Evolutionary conservation across 2,329 filamentous ascomycete genomes (phyloP).

Genomic region (Samsoniella hepiali): DNA sequence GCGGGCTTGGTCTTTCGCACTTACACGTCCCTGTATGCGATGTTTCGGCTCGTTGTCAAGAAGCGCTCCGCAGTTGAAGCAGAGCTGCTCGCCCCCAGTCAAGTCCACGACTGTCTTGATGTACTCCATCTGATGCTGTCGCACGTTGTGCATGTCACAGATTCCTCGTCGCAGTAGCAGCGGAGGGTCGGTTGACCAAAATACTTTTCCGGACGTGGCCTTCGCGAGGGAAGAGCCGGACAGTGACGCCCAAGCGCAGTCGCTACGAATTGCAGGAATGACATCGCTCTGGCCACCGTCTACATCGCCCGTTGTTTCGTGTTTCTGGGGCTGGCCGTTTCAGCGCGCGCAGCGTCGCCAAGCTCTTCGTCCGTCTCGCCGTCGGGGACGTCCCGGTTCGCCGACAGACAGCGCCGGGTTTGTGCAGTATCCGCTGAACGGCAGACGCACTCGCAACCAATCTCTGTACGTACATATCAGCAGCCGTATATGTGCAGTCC

Average conservation of each 20-base stretch:
- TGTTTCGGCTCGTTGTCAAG: not conserved
- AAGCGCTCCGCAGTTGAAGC: not conserved
- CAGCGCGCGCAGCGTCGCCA: no score
- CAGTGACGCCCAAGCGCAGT: not conserved
- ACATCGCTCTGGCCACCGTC: no score
- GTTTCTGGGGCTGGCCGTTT: no score
- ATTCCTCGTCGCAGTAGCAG: not conserved
- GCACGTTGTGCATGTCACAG: not conserved
- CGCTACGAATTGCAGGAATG: not conserved
- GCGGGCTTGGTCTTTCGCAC: not conserved
- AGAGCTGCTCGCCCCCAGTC: not conserved
- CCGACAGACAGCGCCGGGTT: no score
- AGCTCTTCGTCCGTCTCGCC: no score
- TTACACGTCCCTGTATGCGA: not conserved
- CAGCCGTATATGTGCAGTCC: no score
- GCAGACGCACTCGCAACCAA: no score
- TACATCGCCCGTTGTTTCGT: no score
- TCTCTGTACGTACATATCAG: no score
- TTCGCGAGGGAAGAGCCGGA: not conserved
- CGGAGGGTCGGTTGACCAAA: not conserved
- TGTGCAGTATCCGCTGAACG: no score
- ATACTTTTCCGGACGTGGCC: not conserved
- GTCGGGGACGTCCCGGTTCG: no score
- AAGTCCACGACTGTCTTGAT: not conserved
- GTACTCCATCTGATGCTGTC: not conserved